Evolutionary conservation across 2,329 filamentous ascomycete species (phyloP), one percentile per base, ranked within the genome.

Genomic region (Didymosphaeria variabile): DNA sequence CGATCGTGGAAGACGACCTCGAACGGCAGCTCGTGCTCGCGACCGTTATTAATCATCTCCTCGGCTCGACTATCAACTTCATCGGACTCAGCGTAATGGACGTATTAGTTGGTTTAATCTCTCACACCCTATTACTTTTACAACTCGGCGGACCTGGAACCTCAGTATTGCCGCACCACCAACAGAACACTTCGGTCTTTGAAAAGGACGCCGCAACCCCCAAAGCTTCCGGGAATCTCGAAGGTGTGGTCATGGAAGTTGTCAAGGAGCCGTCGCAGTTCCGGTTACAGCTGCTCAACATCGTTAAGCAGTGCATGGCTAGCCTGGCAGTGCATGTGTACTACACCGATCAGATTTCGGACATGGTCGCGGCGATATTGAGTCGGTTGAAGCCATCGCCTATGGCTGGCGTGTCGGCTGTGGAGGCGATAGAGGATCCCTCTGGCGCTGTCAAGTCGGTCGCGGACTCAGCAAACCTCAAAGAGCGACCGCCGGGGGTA

Each of bases 31-130:
- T 93, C 57, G 87, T 90, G 5, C 83, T 97, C 62, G 87, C 91
- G 0, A 89, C 89, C 46, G 88, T 97, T 79, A 88, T 97, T 61
- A 89, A 92, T 62, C 92, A 91, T 64, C 84, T 98, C 10, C 83
- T 99, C 50, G 90, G 91, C 55, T 97, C 94, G 0, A 89, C 94
- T 45, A 89, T 97, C 73, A 98, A 97, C 78, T 85, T 98, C 73
- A 97, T 99, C 63, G 95, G 95, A 1, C 83, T 99, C 49, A 97
- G 94, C 75, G 91, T 98, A 55, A 98, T 98, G 89, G 95, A 99
- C 76, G 90, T 98, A 19, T 83, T 98, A 31, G 84, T 97, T 15
- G 91, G 93, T 1, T 84, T 99, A 15, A 87, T 97, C 65, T 90
- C 92, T 66, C 93, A 97, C 73, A 91, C 94, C 74, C 87, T 93